Conservation (phyloP, 345 rosid species). For the Hevea brasiliensis region DNA sequence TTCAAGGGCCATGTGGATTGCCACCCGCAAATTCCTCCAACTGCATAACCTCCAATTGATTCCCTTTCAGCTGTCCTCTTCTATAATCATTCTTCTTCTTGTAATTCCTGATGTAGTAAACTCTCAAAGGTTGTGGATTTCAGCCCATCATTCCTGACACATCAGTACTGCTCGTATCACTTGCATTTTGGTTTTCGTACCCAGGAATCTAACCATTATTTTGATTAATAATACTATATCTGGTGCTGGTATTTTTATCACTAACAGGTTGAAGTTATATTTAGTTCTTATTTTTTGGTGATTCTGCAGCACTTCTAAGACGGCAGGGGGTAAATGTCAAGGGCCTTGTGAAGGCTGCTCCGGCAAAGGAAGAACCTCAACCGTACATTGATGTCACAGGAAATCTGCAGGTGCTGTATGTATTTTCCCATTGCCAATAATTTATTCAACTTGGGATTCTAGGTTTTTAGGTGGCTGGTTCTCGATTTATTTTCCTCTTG, state of each 20-base stretch:
- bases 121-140: too few species aligned
- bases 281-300: slow-evolving; percentile 17
- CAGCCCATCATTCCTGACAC: too few species aligned
- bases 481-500: background rate
- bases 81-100: too few species aligned
- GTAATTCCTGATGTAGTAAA: too few species aligned
- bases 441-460: slow-evolving; percentile 1
- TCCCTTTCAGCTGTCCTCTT: too few species aligned
- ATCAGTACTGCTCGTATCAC: too few species aligned
- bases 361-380: slow-evolving; percentile 78
- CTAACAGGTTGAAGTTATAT: slow-evolving; percentile 11
- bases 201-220: background rate
- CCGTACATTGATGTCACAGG: slow-evolving; percentile 93
- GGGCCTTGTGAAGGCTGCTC: slow-evolving; percentile 78
- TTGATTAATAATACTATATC: background rate
- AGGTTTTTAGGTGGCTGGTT: background rate
- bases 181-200: slow-evolving; percentile 13
- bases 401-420: slow-evolving; percentile 68
- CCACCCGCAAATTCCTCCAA: too few species aligned
- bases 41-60: too few species aligned
- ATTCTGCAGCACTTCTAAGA: slow-evolving; percentile 67
- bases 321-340: slow-evolving; percentile 93
- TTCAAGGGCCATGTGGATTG: too few species aligned
- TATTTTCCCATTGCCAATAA: background rate
- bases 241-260: background rate